phyloP scores from a whole-genome alignment of 306 rosid genomes.

The Nissolia schottii region DNA sequence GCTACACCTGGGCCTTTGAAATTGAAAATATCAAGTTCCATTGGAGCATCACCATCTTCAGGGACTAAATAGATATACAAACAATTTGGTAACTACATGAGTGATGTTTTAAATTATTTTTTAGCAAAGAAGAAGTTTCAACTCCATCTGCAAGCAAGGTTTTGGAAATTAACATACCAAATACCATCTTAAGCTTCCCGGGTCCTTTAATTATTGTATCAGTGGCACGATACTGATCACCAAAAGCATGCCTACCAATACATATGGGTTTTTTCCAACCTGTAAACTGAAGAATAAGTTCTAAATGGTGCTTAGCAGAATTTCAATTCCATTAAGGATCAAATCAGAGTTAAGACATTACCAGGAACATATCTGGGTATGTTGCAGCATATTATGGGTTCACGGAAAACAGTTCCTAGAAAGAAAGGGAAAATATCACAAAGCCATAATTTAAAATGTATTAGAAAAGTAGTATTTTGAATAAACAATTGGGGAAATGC shows the following conservation, averaged over 20 bases:
- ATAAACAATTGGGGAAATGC: background rate
- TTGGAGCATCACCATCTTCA: slow-evolving; percentile 57
- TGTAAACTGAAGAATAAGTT: slow-evolving; percentile 42
- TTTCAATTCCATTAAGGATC: slow-evolving; percentile 17
- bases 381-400: slow-evolving; percentile 83
- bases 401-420: slow-evolving; percentile 94
- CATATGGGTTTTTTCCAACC: slow-evolving; percentile 99
- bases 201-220: slow-evolving; percentile 70
- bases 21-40: slow-evolving; percentile 76
- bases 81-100: slow-evolving; percentile 12
- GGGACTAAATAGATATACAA: slow-evolving; percentile 55
- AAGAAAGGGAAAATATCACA: slow-evolving; percentile 8
- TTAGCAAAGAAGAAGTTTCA: background rate
- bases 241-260: slow-evolving; percentile 98
- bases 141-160: slow-evolving; percentile 3
- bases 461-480: background rate
- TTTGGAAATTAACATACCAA: slow-evolving; percentile 51
- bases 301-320: slow-evolving; percentile 19
- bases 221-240: slow-evolving; percentile 97
- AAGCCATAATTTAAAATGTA: background rate
- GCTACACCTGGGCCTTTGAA: slow-evolving; percentile 95
- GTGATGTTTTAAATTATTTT: background rate
- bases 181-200: slow-evolving; percentile 94
- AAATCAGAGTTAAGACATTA: slow-evolving; percentile 34
- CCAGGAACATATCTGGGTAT: slow-evolving; percentile 77